Evolutionary conservation across 192 early-diverging fungal species (phyloP), one percentile per base, ranked within the genome.

Genomic region (Backusella liffmaniae): DNA sequence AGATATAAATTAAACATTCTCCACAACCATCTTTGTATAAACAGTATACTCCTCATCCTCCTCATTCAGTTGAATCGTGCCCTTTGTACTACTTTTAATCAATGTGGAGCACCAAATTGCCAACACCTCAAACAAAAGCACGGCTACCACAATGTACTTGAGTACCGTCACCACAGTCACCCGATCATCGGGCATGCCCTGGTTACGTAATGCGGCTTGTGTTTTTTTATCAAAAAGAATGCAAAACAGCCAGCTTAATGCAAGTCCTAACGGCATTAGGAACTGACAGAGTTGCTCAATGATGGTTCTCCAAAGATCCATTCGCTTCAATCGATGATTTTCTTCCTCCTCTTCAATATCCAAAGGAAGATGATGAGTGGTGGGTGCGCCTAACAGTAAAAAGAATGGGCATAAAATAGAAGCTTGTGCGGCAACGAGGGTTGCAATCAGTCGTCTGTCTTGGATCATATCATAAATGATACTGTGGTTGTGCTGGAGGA

Each of bases 391-490:
- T 15, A 76, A 7, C 3, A 76, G 34, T 35, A 76, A 46, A 59
- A 79, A 79, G 1, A 79, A 26, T 13, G 72, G 77, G 13, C 77
- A 79, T 10, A 79, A 62, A 32, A 79, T 79, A 16, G 77, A 79
- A 13, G 77, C 77, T n/a, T 79, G 77, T 9, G 77, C 29, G 8
- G 77, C 77, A 3, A 79, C 77, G 0, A 79, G 26, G 1, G 77
- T 74, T 12, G 77, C 77, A 65, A 79, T 79, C 10, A 79, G 5
- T 36, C 73, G 56, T 62, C 77, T 23, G n/a, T 79, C 77, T 30
- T 74, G 77, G 7, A 79, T 56, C 44, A 79, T 74, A 4, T 73
- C 77, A 4, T 41, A 49, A 3, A 70, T 39, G 3, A 66, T 42
- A 5, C 49, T 30, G 66, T 66, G 37, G 0, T 13, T 13, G 2